Evolutionary conservation across 2,329 filamentous ascomycete genomes (phyloP).

Genomic region (Simplicillium aogashimaense): DNA sequence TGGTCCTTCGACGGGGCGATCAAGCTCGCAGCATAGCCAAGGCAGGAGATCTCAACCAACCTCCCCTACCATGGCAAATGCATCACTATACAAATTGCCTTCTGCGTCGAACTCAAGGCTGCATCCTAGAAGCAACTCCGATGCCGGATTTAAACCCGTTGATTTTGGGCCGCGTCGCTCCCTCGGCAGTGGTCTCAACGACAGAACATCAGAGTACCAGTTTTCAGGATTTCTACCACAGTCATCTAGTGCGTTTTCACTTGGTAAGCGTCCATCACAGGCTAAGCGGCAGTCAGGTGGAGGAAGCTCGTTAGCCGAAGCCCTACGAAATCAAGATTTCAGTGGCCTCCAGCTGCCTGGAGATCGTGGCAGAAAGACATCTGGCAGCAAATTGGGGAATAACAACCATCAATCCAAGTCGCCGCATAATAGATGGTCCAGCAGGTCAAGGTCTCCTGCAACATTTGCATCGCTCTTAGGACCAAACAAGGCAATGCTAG

Average conservation of each 20-base stretch:
- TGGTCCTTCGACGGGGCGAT: constrained; percentile 17
- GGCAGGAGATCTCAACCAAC: constrained; percentile 20
- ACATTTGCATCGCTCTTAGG: constrained; percentile 15
- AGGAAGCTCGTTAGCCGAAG: constrained; percentile 35
- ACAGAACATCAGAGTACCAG: constrained; percentile 47
- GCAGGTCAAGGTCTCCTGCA: constrained; percentile 26
- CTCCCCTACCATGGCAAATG: constrained; percentile 16
- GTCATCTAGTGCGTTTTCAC: constrained; percentile 30
- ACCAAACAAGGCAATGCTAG: constrained; percentile 36
- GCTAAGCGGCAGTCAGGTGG: constrained; percentile 24
- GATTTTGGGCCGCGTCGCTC: constrained; percentile 30
- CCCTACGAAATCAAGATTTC: constrained; percentile 41
- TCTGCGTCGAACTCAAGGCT: constrained; percentile 11
- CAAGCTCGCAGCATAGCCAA: constrained; percentile 17
- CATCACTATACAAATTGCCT: constrained; percentile 10
- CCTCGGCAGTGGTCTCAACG: constrained; percentile 10
- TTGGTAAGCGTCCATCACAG: constrained; percentile 43
- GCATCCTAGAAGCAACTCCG: constrained; percentile 45
- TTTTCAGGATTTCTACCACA: constrained; percentile 49
- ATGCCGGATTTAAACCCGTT: constrained; percentile 35
- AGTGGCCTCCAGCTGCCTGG: constrained; percentile 38
- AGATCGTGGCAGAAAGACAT: constrained; percentile 31
- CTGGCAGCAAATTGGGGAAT: constrained; percentile 24
- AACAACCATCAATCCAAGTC: constrained; percentile 38
- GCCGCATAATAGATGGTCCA: constrained; percentile 36